A percentile compares a stretch with the other conserved stretches of the same genome.
Conservation (phyloP, 106 monocot genomes). For the Narthecium ossifragum region DNA sequence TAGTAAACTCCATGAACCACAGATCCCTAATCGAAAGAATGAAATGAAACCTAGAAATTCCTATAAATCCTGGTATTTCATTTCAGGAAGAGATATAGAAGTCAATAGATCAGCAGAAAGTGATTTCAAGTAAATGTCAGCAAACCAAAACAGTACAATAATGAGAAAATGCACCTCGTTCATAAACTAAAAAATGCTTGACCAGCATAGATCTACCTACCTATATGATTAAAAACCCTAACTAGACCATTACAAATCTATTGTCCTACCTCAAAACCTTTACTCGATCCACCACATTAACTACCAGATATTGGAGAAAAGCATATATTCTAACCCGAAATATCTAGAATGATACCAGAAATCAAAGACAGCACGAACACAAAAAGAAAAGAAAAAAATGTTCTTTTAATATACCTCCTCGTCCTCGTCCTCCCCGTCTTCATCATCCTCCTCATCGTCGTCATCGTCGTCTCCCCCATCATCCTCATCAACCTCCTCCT, state of each 20-base stretch:
- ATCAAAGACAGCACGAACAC: not conserved
- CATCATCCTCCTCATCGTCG: constrained; percentile 1
- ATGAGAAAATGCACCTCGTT: too few relatives aligned
- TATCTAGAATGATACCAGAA: not conserved
- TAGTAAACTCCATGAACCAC: too few relatives aligned
- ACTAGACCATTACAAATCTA: not conserved
- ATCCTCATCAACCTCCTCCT: constrained; percentile 1
- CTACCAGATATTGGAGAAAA: not conserved
- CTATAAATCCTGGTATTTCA: too few relatives aligned
- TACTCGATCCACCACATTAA: not conserved
- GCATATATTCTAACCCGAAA: not conserved
- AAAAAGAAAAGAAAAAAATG: not conserved
- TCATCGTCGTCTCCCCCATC: constrained; percentile 1
- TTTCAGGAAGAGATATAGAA: too few relatives aligned
- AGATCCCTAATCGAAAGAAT: too few relatives aligned
- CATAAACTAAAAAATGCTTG: too few relatives aligned
- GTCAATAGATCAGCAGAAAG: too few relatives aligned
- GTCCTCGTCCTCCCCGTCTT: constrained; percentile 1
- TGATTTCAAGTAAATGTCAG: too few relatives aligned
- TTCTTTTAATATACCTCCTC: constrained; percentile 6
- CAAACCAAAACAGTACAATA: too few relatives aligned
- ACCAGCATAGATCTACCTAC: not conserved
- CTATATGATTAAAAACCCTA: not conserved
- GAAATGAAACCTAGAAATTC: too few relatives aligned
- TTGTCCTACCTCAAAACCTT: not conserved